These are phyloP conservation scores for Pilasporangium apinafurcum DNA, from an alignment of 352 stramenopile species.

Conservation along the genomic window DNA sequence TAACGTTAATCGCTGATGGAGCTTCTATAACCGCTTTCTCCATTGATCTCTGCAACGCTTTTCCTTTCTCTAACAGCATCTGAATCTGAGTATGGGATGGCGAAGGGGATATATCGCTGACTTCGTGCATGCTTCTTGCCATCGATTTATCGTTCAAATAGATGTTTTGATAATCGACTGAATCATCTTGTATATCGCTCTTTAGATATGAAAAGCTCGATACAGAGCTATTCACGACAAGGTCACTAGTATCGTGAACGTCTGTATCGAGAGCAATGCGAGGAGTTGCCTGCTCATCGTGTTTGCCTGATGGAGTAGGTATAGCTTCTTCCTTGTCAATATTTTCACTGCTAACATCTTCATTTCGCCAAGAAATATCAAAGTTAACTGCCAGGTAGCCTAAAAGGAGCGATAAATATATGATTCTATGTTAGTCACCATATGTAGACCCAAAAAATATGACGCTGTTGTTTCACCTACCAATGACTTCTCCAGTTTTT, in stretches of 20 bases:
- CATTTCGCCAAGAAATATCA: constrained; percentile 1
- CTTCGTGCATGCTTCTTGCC: background rate
- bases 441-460: too few species aligned
- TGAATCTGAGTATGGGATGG: constrained; percentile 12
- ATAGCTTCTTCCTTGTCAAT: background rate
- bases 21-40: constrained; percentile 17
- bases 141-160: background rate
- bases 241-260: too few species aligned
- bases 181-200: constrained; percentile 3
- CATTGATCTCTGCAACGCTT: constrained; percentile 38
- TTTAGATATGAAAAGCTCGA: constrained; percentile 6
- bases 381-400: constrained; percentile 26
- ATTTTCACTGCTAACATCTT: background rate
- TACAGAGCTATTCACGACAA: too few species aligned
- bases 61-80: constrained; percentile 35
- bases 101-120: background rate
- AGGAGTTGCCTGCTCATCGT: background rate
- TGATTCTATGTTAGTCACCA: constrained; percentile 1
- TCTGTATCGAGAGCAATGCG: background rate
- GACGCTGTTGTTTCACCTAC: too few species aligned
- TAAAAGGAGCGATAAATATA: constrained; percentile 1
- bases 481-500: too few species aligned
- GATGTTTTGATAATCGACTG: background rate
- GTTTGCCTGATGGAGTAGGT: too few species aligned
- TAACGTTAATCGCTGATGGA: background rate